These are phyloP conservation scores for Spatholobus suberectus DNA, from an alignment of 306 rosid genomes.

Conservation along the genomic window DNA sequence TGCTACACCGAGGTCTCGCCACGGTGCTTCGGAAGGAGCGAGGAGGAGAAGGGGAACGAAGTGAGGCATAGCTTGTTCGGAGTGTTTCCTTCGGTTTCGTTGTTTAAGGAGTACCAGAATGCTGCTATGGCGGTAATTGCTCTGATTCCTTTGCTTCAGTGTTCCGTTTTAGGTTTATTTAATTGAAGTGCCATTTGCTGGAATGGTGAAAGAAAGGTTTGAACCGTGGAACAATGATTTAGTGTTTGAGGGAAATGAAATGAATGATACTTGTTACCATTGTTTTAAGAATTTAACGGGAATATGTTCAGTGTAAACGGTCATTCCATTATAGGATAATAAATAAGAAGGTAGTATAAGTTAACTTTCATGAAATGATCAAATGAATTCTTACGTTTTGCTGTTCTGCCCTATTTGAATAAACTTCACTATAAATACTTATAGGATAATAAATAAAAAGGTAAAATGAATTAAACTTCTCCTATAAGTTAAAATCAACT, in stretches of 20 bases:
- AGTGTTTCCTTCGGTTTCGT: conserved; percentile 81
- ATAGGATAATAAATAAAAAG: too few relatives aligned
- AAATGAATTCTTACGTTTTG: too few relatives aligned
- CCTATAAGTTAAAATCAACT: too few relatives aligned
- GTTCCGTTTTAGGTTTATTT: neutral
- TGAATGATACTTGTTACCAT: neutral
- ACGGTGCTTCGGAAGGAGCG: conserved; percentile 39
- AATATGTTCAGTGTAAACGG: neutral
- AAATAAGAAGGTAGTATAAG: too few relatives aligned
- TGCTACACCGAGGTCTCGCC: conserved; percentile 57
- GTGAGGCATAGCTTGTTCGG: conserved; percentile 70
- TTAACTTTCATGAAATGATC: too few relatives aligned
- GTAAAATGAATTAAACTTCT: too few relatives aligned
- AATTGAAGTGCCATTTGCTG: too few relatives aligned
- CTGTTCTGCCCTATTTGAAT: too few relatives aligned
- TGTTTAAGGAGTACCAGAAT: conserved; percentile 90
- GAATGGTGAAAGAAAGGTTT: neutral
- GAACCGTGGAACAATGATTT: neutral
- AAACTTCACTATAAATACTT: too few relatives aligned
- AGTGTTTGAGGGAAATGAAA: neutral
- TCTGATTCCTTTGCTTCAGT: neutral
- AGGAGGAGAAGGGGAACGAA: conserved; percentile 50
- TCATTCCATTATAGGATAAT: neutral
- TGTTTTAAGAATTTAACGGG: neutral
- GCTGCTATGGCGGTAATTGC: conserved; percentile 88